Percentiles rank a stretch among this genome's conserved stretches.
Evolutionary conservation across 1,284 basidiomycete species (phyloP).

Genomic region (Marasmius sp.): DNA sequence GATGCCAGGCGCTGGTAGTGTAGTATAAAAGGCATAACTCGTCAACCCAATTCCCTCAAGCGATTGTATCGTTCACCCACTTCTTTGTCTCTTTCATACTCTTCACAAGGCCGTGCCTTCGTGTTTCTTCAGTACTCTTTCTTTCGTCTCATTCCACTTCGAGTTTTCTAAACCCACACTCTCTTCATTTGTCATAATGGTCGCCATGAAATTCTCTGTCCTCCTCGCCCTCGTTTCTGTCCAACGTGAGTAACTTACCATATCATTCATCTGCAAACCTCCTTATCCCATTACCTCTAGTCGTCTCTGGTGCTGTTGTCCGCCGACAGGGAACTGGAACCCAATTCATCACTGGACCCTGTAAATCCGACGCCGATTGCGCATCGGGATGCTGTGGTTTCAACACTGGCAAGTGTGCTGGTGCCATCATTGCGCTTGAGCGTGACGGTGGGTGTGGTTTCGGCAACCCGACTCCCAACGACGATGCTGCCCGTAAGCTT

Average conservation of each 20-base stretch:
- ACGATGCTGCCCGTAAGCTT: not conserved
- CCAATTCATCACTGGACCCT: conserved; percentile 1
- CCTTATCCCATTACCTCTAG: not conserved
- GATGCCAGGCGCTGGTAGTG: not conserved
- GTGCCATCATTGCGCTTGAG: not conserved
- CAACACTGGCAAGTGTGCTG: not conserved
- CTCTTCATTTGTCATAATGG: not conserved
- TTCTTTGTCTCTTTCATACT: not conserved
- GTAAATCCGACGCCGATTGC: not conserved
- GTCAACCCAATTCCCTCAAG: not conserved
- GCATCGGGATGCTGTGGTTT: conserved; percentile 1
- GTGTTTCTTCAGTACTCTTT: not conserved
- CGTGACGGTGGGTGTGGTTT: conserved; percentile 1
- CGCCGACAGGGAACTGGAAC: not conserved
- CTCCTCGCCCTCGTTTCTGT: not conserved
- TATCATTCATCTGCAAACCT: no score
- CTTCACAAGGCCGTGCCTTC: not conserved
- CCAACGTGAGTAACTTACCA: not conserved
- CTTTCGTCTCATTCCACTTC: not conserved
- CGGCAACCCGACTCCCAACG: not conserved
- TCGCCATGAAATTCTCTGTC: not conserved
- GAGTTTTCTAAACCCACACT: not conserved
- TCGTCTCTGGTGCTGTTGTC: not conserved
- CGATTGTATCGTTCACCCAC: conserved; percentile 1
- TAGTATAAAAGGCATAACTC: not conserved